Percentiles rank a stretch among this genome's conserved stretches.
Conservation (phyloP, 2,329 filamentous ascomycete species). For the Phaeosphaeria sp. region DNA sequence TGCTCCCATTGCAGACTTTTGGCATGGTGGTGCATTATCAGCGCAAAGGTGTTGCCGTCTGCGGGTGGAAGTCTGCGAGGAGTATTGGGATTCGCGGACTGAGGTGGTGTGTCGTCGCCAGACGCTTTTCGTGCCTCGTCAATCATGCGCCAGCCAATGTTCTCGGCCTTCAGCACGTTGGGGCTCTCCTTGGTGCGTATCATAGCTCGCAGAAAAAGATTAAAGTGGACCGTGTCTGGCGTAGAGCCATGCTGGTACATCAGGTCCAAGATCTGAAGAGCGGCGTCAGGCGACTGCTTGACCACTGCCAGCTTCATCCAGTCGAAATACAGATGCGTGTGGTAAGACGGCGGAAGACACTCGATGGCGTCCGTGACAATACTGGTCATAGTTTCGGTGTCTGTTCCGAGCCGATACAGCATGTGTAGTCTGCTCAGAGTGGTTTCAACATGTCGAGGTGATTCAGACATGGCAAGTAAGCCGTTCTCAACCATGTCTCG, state of each 20-base stretch:
- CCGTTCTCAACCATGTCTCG: conserved; percentile 82
- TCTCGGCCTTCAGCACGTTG: conserved; percentile 39
- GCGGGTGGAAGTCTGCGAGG: conserved; percentile 31
- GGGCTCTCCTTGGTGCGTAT: conserved; percentile 57
- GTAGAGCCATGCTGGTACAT: conserved; percentile 74
- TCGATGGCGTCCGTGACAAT: conserved; percentile 53
- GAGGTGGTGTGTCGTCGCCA: neutral
- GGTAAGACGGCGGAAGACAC: conserved; percentile 61
- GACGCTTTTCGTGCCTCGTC: conserved; percentile 21
- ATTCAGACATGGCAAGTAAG: conserved; percentile 51
- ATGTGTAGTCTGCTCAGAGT: conserved; percentile 36
- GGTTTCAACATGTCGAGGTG: conserved; percentile 22
- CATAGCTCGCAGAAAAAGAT: conserved; percentile 82
- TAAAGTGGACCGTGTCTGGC: conserved; percentile 77
- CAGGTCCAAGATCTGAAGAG: conserved; percentile 74
- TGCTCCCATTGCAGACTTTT: conserved; percentile 39
- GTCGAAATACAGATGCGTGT: conserved; percentile 84
- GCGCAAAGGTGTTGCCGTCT: conserved; percentile 37
- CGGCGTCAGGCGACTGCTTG: conserved; percentile 65
- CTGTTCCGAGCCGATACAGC: conserved; percentile 36
- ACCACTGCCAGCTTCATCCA: conserved; percentile 88
- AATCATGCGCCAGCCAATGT: conserved; percentile 47
- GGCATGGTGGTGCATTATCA: conserved; percentile 42
- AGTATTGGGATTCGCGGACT: neutral
- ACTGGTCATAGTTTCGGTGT: conserved; percentile 37